Percentiles rank a stretch among this genome's conserved stretches.
Conservation (phyloP, 2,329 filamentous ascomycete species). For the Talaromyces sp. region DNA sequence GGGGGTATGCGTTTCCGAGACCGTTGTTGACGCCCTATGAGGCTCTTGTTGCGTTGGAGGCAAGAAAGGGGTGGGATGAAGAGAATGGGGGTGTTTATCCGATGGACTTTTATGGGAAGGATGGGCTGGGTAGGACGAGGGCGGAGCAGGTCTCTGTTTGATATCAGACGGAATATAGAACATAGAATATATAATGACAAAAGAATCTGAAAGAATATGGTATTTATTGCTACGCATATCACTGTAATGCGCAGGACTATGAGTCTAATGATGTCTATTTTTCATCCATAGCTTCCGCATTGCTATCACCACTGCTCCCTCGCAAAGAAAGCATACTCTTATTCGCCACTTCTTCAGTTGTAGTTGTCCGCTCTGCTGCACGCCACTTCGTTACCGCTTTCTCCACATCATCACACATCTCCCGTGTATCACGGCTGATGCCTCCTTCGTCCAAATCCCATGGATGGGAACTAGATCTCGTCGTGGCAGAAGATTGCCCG, state of each 20-base stretch:
- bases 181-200: not conserved
- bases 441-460: conserved; percentile 77
- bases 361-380: conserved; percentile 57
- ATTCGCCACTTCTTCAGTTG: conserved; percentile 37
- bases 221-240: not conserved
- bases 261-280: conserved; percentile 26
- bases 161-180: not conserved
- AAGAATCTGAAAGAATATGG: not conserved
- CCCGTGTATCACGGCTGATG: conserved; percentile 79
- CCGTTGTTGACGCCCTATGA: conserved; percentile 93
- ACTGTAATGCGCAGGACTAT: too few species aligned
- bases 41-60: conserved; percentile 82
- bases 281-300: conserved; percentile 33
- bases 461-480: conserved; percentile 44
- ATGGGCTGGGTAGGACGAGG: conserved; percentile 80
- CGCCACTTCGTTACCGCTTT: conserved; percentile 72
- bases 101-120: conserved; percentile 97
- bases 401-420: conserved; percentile 88
- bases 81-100: conserved; percentile 69
- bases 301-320: conserved; percentile 37
- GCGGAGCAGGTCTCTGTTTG: conserved; percentile 22
- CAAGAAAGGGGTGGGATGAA: conserved; percentile 69
- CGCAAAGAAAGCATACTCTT: conserved; percentile 38
- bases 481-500: conserved; percentile 25
- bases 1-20: conserved; percentile 91